phyloP scores from a whole-genome alignment of 257 asterid species.

The Solanum pimpinellifolium region DNA sequence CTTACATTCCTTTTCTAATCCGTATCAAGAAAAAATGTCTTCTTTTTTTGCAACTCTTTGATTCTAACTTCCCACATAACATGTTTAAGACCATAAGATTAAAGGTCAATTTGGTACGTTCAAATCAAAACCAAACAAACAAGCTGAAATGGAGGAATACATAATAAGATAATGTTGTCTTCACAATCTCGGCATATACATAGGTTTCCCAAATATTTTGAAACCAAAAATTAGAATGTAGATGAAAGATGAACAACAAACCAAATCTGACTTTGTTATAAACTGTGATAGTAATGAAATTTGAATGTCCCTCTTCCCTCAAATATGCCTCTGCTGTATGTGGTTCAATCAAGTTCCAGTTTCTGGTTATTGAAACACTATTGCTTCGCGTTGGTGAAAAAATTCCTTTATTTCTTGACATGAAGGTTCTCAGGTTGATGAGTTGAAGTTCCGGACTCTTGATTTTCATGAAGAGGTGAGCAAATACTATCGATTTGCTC shows the following conservation, averaged over 20 bases:
- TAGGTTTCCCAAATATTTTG: neutral
- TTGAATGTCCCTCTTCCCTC: neutral
- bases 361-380: neutral
- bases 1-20: neutral
- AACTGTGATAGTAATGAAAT: neutral
- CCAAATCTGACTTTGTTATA: neutral
- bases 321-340: neutral
- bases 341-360: neutral
- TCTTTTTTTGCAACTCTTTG: neutral
- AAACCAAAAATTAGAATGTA: neutral
- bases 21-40: neutral
- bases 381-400: neutral
- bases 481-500: neutral
- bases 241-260: neutral
- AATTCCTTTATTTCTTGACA: neutral
- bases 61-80: neutral
- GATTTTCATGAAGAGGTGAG: neutral
- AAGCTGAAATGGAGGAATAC: neutral
- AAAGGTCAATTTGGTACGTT: neutral
- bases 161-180: neutral
- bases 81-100: no score
- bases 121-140: neutral
- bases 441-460: neutral
- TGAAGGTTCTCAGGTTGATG: neutral
- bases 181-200: neutral